Conservation (phyloP, 306 rosid genomes). For the Prosopis cineraria region DNA sequence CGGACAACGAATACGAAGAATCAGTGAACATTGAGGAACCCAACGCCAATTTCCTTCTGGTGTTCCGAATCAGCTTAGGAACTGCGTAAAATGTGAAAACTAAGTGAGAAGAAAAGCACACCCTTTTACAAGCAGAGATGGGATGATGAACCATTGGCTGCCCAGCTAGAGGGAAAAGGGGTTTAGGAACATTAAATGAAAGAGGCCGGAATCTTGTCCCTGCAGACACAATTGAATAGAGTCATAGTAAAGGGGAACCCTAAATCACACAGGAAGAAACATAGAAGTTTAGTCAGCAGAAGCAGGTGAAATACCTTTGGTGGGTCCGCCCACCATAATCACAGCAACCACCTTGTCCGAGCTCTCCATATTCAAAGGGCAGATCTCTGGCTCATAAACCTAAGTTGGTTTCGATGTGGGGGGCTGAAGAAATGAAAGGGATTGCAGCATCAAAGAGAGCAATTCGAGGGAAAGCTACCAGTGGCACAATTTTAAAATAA, state of each 20-base stretch:
- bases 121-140: conserved; percentile 93
- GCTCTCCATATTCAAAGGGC: conserved; percentile 57
- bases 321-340: conserved; percentile 98
- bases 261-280: not conserved
- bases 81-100: not conserved
- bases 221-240: conserved; percentile 37
- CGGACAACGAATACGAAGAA: not conserved
- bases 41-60: not conserved
- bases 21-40: not conserved
- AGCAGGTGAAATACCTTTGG: conserved; percentile 62
- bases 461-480: not conserved
- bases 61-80: conserved; percentile 6
- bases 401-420: not conserved
- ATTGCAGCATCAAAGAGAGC: not conserved
- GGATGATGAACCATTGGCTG: conserved; percentile 98
- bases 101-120: conserved; percentile 32
- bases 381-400: conserved; percentile 44
- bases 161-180: conserved; percentile 97
- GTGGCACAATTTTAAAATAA: not conserved
- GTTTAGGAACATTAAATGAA: conserved; percentile 92
- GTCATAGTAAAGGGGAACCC: conserved; percentile 19
- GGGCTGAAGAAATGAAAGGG: not conserved
- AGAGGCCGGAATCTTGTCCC: conserved; percentile 99
- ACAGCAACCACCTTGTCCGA: conserved; percentile 95
- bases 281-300: conserved; percentile 3